Conservation (phyloP, 257 asterid species). For the Fraxinus cuspidata region DNA sequence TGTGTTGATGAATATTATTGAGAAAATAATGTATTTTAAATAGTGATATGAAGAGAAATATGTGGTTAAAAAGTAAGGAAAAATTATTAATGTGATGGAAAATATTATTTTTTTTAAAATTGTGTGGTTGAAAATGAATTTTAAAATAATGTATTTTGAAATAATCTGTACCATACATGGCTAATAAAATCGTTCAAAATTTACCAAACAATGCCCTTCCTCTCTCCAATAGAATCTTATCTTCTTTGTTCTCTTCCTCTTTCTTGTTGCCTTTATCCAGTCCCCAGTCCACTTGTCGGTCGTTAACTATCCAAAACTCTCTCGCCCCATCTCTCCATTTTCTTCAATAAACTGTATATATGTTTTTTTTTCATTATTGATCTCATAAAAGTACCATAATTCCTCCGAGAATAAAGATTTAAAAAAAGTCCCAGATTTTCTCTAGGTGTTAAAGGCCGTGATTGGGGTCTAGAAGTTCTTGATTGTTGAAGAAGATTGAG, state of each 20-base stretch:
- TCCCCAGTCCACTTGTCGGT: slow-evolving; percentile 30
- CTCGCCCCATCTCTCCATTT: neutral
- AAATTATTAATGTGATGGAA: too few relatives aligned
- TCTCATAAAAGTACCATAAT: neutral
- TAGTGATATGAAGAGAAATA: too few relatives aligned
- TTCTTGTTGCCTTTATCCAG: slow-evolving; percentile 35
- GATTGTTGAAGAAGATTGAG: slow-evolving; percentile 26
- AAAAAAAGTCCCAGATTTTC: neutral
- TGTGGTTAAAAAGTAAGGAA: too few relatives aligned
- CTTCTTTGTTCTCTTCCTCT: slow-evolving; percentile 21
- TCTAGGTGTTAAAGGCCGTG: slow-evolving; percentile 6
- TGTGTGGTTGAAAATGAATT: too few relatives aligned
- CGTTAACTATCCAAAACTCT: slow-evolving; percentile 2
- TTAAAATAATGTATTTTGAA: too few relatives aligned
- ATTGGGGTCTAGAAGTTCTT: slow-evolving; percentile 32
- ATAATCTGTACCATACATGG: too few relatives aligned
- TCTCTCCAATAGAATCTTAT: slow-evolving; percentile 25
- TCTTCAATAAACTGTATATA: neutral
- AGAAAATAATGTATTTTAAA: too few relatives aligned
- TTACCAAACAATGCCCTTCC: neutral
- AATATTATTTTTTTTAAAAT: too few relatives aligned
- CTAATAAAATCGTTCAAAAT: neutral
- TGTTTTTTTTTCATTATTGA: neutral
- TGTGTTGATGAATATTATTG: too few relatives aligned
- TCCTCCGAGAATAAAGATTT: neutral